These are phyloP conservation scores for Marvania coccoides DNA, from an alignment of 139 green algal species.

Conservation along the genomic window DNA sequence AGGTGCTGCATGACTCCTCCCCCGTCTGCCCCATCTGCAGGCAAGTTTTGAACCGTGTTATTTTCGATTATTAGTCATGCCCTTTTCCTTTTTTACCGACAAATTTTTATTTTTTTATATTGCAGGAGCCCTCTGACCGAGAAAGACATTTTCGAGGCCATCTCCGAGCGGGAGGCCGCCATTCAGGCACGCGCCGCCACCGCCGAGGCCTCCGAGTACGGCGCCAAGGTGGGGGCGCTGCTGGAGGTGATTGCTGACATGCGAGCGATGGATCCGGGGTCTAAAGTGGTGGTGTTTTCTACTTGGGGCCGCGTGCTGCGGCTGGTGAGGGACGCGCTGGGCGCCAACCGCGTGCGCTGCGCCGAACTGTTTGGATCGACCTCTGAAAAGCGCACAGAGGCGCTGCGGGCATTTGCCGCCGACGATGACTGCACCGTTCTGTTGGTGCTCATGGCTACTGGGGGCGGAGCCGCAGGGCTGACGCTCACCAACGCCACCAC, in stretches of 20 bases:
- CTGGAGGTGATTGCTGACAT: slow-evolving; percentile 37
- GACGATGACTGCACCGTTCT: slow-evolving; percentile 39
- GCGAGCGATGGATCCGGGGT: slow-evolving; percentile 11
- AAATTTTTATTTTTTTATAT: too few relatives aligned
- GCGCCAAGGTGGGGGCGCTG: slow-evolving; percentile 43
- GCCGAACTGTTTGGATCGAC: slow-evolving; percentile 25
- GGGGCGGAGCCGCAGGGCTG: slow-evolving; percentile 37
- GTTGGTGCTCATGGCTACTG: slow-evolving; percentile 24
- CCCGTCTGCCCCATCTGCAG: slow-evolving; percentile 47
- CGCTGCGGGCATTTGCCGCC: slow-evolving; percentile 35
- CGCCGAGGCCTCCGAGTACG: slow-evolving; percentile 27
- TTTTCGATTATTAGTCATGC: too few relatives aligned
- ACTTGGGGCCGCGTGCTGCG: slow-evolving; percentile 45
- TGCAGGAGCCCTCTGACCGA: slow-evolving; percentile 9
- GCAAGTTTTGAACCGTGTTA: not conserved
- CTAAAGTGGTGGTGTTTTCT: slow-evolving; percentile 42
- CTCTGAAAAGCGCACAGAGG: slow-evolving; percentile 13
- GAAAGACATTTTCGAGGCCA: slow-evolving; percentile 35
- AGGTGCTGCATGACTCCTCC: slow-evolving; percentile 25
- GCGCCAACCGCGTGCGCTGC: slow-evolving; percentile 15
- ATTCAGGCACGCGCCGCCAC: not conserved
- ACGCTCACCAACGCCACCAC: slow-evolving; percentile 44
- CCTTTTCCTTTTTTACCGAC: not conserved
- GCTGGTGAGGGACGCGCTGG: slow-evolving; percentile 41
- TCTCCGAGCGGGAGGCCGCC: slow-evolving; percentile 32